Evolutionary conservation across 2,329 filamentous ascomycete genomes (phyloP).

Genomic region (Rhynchosporium secalis): DNA sequence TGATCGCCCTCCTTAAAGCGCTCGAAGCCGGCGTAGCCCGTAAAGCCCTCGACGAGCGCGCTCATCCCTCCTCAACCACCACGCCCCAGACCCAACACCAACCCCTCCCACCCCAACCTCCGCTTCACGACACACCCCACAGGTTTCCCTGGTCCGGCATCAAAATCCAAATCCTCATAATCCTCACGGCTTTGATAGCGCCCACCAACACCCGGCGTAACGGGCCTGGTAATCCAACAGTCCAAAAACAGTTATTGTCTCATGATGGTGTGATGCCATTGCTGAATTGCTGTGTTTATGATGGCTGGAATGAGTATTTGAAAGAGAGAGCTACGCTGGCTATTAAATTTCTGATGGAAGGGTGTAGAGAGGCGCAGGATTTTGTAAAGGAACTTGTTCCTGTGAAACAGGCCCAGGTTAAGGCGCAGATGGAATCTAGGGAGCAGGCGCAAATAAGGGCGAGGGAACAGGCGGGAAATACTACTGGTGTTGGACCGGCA

Average conservation of each 20-base stretch:
- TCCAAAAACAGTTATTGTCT: slow-evolving; percentile 84
- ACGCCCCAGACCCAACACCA: slow-evolving; percentile 17
- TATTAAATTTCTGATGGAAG: slow-evolving; percentile 79
- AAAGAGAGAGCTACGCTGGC: slow-evolving; percentile 88
- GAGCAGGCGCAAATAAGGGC: slow-evolving; percentile 22
- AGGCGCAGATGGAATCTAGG: slow-evolving; percentile 27
- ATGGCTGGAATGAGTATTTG: slow-evolving; percentile 91
- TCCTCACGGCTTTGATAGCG: slow-evolving; percentile 85
- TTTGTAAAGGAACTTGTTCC: slow-evolving; percentile 60
- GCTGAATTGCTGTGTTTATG: slow-evolving; percentile 85
- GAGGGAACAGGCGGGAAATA: background rate
- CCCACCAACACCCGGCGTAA: slow-evolving; percentile 64
- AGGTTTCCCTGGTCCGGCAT: slow-evolving; percentile 71
- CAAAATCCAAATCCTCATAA: slow-evolving; percentile 89
- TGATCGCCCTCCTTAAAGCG: slow-evolving; percentile 82
- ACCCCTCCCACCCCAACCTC: slow-evolving; percentile 43
- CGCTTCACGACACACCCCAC: slow-evolving; percentile 63
- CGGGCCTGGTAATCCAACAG: slow-evolving; percentile 66
- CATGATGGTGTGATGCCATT: slow-evolving; percentile 85
- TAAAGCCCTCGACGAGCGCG: slow-evolving; percentile 61
- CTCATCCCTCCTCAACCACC: slow-evolving; percentile 34
- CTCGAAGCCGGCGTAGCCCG: slow-evolving; percentile 87
- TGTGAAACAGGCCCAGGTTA: slow-evolving; percentile 34
- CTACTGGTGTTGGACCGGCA: background rate
- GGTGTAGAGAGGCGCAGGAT: slow-evolving; percentile 70